Conservation (phyloP, 768 basidiomycete genomes). For the Termitomyces sp. region DNA sequence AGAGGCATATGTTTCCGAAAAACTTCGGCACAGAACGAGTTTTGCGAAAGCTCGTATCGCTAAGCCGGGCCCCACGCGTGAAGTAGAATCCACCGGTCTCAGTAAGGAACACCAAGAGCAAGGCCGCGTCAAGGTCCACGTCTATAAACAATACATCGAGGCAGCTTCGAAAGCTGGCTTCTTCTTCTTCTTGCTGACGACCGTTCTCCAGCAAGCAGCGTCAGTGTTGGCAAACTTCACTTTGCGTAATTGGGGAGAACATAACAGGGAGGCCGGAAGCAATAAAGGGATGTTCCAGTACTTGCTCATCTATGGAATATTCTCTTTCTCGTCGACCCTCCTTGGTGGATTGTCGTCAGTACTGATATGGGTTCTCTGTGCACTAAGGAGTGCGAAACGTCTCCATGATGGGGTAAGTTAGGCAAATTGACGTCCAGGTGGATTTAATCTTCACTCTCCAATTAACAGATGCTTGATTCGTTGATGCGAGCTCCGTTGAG, state of each 20-base stretch:
- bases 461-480: conserved; percentile 66
- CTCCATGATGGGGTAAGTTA: conserved; percentile 75
- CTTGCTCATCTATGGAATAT: conserved; percentile 64
- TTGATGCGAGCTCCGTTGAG: conserved; percentile 81
- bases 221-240: conserved; percentile 62
- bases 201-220: conserved; percentile 54
- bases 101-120: conserved; percentile 75
- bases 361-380: conserved; percentile 75
- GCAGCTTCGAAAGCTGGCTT: conserved; percentile 80
- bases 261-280: conserved; percentile 58
- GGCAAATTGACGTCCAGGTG: not conserved
- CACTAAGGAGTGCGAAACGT: conserved; percentile 67
- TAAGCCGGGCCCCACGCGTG: conserved; percentile 35
- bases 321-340: conserved; percentile 57
- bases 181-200: conserved; percentile 55
- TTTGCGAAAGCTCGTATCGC: conserved; percentile 56
- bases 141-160: conserved; percentile 76
- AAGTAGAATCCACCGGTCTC: conserved; percentile 42
- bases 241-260: conserved; percentile 81
- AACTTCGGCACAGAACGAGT: conserved; percentile 54
- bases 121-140: conserved; percentile 73
- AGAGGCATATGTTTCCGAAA: conserved; percentile 44
- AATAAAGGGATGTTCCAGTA: conserved; percentile 61
- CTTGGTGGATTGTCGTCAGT: conserved; percentile 57
- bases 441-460: not conserved